phyloP scores from a whole-genome alignment of 2,329 filamentous ascomycete species.

The Aspergillus neoniger region DNA sequence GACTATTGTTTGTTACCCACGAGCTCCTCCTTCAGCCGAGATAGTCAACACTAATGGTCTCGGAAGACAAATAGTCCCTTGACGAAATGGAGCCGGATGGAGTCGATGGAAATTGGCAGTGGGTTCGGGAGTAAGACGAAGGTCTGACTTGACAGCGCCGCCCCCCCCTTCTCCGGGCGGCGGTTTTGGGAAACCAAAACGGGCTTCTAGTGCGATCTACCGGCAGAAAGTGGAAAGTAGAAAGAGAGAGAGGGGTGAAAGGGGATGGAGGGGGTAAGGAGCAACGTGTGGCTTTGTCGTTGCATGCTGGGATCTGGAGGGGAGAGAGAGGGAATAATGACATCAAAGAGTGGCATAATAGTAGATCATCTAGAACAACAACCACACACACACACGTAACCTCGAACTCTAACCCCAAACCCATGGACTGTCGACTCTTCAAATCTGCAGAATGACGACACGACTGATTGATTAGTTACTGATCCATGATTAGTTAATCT shows the following conservation, averaged over 20 bases:
- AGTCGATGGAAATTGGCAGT: slow-evolving; percentile 4
- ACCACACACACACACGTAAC: too few species aligned
- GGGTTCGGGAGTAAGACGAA: not conserved
- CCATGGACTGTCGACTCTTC: too few species aligned
- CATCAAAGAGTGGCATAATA: not conserved
- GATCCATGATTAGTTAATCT: too few species aligned
- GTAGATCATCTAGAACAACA: not conserved
- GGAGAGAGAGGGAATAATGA: not conserved
- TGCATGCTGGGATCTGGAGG: not conserved
- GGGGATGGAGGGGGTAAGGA: not conserved
- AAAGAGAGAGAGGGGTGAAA: not conserved
- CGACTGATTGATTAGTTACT: not conserved
- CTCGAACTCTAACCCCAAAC: too few species aligned
- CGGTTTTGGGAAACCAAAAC: not conserved
- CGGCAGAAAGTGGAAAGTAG: not conserved
- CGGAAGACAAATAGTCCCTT: slow-evolving; percentile 3
- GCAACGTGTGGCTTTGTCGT: not conserved
- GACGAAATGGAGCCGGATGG: slow-evolving; percentile 1
- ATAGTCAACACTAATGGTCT: not conserved
- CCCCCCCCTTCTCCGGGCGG: not conserved
- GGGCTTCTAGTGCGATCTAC: slow-evolving; percentile 1
- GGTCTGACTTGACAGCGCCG: not conserved
- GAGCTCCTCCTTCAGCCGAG: not conserved
- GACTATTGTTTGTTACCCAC: not conserved
- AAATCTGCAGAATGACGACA: not conserved